These are phyloP conservation scores for Colletotrichum tropicicola DNA, from an alignment of 2,329 filamentous ascomycete genomes.

Conservation along the genomic window DNA sequence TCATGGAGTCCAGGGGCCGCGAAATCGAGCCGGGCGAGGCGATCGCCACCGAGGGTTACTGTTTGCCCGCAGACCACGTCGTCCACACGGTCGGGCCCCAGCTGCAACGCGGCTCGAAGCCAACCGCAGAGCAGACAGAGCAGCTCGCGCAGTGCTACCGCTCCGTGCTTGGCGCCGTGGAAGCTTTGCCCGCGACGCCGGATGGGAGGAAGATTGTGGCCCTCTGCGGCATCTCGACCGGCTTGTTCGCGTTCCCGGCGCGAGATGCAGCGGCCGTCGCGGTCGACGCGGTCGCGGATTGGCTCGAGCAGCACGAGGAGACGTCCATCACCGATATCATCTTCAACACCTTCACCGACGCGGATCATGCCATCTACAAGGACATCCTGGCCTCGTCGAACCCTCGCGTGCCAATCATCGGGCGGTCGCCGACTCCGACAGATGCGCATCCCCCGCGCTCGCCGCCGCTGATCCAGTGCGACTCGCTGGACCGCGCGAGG, in stretches of 20 bases:
- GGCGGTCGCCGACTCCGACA: not conserved
- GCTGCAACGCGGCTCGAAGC: slow-evolving; percentile 34
- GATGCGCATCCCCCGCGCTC: not conserved
- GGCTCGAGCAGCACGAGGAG: slow-evolving; percentile 35
- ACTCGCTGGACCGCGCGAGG: slow-evolving; percentile 18
- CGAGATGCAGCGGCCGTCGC: slow-evolving; percentile 39
- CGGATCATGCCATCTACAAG: slow-evolving; percentile 32
- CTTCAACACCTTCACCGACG: slow-evolving; percentile 42
- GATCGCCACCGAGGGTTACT: slow-evolving; percentile 38
- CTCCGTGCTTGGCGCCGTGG: slow-evolving; percentile 39
- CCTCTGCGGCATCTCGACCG: slow-evolving; percentile 45
- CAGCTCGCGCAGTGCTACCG: slow-evolving; percentile 40
- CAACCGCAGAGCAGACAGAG: slow-evolving; percentile 29
- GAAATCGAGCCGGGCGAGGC: slow-evolving; percentile 38
- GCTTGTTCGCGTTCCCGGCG: slow-evolving; percentile 43
- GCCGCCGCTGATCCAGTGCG: slow-evolving; percentile 1
- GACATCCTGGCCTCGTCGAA: slow-evolving; percentile 13
- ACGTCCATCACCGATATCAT: slow-evolving; percentile 40
- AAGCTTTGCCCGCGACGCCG: slow-evolving; percentile 34
- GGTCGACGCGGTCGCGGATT: slow-evolving; percentile 33
- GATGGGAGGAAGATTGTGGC: slow-evolving; percentile 38
- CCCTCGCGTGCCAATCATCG: not conserved
- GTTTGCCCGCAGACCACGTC: slow-evolving; percentile 38
- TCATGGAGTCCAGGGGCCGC: slow-evolving; percentile 35
- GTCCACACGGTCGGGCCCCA: slow-evolving; percentile 46